These are phyloP conservation scores for Anethum foeniculum DNA, from an alignment of 140 eudicot species.

Conservation along the genomic window DNA sequence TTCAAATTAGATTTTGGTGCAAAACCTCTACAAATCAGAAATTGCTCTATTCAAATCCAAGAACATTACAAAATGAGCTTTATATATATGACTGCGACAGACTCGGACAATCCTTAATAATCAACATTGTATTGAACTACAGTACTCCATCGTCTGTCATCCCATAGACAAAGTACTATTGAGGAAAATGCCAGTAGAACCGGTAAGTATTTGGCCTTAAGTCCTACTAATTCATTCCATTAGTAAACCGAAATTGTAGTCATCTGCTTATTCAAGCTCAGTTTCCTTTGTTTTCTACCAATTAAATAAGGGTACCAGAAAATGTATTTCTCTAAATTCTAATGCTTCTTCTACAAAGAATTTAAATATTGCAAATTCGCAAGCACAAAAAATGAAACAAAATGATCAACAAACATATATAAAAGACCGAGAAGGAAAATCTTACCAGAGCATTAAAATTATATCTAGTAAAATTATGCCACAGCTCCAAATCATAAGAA, in stretches of 20 bases:
- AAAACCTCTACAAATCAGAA: not conserved
- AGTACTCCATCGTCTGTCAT: not conserved
- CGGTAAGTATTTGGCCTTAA: not conserved
- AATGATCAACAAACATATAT: not conserved
- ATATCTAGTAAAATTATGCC: constrained; percentile 66
- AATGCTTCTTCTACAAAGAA: not conserved
- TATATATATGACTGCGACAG: not conserved
- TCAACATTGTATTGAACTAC: not conserved
- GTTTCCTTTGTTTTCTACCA: not conserved
- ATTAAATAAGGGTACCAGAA: not conserved
- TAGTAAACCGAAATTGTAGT: not conserved
- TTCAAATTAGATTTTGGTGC: not conserved
- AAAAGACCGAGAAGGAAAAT: not conserved
- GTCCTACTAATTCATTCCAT: not conserved
- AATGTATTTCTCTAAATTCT: not conserved
- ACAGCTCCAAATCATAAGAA: constrained; percentile 92
- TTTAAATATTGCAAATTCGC: not conserved
- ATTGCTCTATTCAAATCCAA: not conserved
- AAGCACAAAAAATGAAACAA: not conserved
- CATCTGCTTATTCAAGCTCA: not conserved
- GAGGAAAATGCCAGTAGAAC: not conserved
- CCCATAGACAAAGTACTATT: not conserved
- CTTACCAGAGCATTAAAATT: constrained; percentile 89
- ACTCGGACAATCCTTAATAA: not conserved
- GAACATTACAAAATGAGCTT: not conserved